Evolutionary conservation across 2,329 filamentous ascomycete species (phyloP).

Genomic region (Fusarium robinianum): DNA sequence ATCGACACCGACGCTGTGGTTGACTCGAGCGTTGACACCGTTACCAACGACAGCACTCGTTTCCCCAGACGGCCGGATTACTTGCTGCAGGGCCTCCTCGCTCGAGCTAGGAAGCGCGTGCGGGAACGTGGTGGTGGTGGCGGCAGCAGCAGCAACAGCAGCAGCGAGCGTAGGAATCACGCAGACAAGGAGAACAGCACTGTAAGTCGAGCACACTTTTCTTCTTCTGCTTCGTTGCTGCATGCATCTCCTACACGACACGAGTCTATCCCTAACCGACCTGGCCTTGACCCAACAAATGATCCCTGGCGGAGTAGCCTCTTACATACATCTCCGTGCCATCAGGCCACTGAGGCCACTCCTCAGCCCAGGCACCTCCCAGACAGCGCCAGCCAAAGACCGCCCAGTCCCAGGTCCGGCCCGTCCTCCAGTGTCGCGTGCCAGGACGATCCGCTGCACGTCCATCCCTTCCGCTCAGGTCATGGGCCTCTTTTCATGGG

Average conservation of each 20-base stretch:
- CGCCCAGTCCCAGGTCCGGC: conserved; percentile 10
- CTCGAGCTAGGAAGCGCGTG: conserved; percentile 31
- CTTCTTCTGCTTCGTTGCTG: conserved; percentile 1
- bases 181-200: conserved; percentile 12
- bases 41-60: conserved; percentile 13
- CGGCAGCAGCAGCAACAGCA: conserved; percentile 2
- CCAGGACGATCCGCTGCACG: conserved; percentile 30
- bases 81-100: conserved; percentile 28
- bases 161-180: conserved; percentile 11
- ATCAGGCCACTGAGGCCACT: conserved; percentile 31
- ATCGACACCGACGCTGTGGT: too few species aligned
- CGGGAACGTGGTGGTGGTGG: conserved; percentile 23
- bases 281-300: too few species aligned
- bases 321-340: conserved; percentile 9
- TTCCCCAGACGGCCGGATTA: conserved; percentile 30
- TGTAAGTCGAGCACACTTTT: conserved; percentile 32
- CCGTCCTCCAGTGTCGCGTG: conserved; percentile 25
- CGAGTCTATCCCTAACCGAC: too few species aligned
- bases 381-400: neutral
- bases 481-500: conserved; percentile 22
- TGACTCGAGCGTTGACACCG: conserved; percentile 13
- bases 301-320: neutral
- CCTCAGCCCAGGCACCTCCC: conserved; percentile 20
- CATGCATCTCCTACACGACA: conserved; percentile 1
- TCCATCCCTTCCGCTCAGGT: conserved; percentile 21